These are phyloP conservation scores for Fusarium stilboides DNA, from an alignment of 2,329 filamentous ascomycete species.

Conservation along the genomic window DNA sequence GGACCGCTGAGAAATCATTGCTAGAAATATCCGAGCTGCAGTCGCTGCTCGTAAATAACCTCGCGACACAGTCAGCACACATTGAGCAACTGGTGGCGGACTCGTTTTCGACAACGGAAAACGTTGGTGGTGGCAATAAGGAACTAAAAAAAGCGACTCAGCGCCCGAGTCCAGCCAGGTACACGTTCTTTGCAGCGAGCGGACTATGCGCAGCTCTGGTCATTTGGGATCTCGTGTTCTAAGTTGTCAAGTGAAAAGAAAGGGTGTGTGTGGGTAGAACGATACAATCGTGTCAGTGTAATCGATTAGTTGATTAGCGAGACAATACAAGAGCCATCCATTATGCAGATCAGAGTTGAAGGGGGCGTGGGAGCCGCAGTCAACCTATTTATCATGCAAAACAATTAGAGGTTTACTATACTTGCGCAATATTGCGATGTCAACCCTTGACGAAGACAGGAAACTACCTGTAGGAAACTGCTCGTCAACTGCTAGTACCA, in stretches of 20 bases:
- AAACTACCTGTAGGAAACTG: background rate
- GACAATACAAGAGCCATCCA: background rate
- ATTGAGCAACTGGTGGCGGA: constrained; percentile 92
- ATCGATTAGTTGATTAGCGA: constrained; percentile 1
- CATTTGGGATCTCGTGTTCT: constrained; percentile 81
- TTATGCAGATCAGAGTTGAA: background rate
- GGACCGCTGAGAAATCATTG: constrained; percentile 89
- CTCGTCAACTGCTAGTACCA: too few species aligned
- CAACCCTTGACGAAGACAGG: background rate
- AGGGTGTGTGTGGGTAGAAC: constrained; percentile 8
- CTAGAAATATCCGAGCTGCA: constrained; percentile 95
- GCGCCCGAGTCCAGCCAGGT: constrained; percentile 79
- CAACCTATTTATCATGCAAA: background rate
- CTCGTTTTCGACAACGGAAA: constrained; percentile 84
- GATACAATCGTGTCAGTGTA: background rate
- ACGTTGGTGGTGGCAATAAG: constrained; percentile 90
- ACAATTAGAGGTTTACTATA: constrained; percentile 8
- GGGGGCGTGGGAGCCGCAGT: constrained; percentile 17
- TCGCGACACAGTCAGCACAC: constrained; percentile 87
- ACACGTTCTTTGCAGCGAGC: constrained; percentile 85
- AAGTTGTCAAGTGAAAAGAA: constrained; percentile 11
- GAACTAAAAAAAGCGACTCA: constrained; percentile 88
- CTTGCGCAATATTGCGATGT: constrained; percentile 18
- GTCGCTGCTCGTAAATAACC: constrained; percentile 87
- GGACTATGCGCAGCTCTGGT: constrained; percentile 82